phyloP scores from a whole-genome alignment of 495 filamentous ascomycete species.

The Aspergillus wentii region DNA sequence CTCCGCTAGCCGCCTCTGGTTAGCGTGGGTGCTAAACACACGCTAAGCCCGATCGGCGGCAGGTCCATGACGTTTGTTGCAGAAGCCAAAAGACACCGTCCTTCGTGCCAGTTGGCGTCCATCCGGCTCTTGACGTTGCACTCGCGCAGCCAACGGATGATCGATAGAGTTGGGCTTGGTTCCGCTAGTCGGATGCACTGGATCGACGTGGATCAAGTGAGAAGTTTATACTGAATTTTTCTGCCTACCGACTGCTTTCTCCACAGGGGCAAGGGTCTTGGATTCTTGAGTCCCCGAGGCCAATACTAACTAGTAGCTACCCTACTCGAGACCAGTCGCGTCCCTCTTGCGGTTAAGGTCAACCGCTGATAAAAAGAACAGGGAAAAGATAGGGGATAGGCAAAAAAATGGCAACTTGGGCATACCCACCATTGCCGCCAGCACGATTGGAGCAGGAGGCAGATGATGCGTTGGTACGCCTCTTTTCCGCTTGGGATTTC shows the following conservation, averaged over 20 bases:
- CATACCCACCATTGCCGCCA: constrained; percentile 67
- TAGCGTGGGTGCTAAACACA: constrained; percentile 12
- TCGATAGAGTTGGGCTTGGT: too few species aligned
- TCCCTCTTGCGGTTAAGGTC: too few species aligned
- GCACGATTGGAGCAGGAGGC: constrained; percentile 62
- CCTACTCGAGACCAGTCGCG: too few species aligned
- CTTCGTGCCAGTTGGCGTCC: constrained; percentile 17
- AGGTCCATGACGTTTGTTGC: constrained; percentile 31
- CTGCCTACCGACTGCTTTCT: too few species aligned
- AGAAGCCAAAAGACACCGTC: constrained; percentile 12
- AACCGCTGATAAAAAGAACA: too few species aligned
- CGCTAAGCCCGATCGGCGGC: constrained; percentile 17
- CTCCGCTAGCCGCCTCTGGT: constrained; percentile 18
- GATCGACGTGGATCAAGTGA: constrained; percentile 24
- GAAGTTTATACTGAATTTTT: too few species aligned
- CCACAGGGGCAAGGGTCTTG: too few species aligned
- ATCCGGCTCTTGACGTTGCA: too few species aligned
- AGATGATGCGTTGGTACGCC: constrained; percentile 58
- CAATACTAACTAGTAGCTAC: too few species aligned
- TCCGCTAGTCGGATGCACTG: constrained; percentile 4
- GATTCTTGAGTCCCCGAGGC: too few species aligned
- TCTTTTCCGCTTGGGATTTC: neutral
- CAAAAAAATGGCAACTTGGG: constrained; percentile 79
- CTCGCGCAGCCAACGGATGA: too few species aligned
- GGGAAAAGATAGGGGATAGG: too few species aligned